A percentile compares a stretch with the other conserved stretches of the same genome.
phyloP scores from a whole-genome alignment of 2,329 filamentous ascomycete genomes.

The Trichoderma aggressivum region DNA sequence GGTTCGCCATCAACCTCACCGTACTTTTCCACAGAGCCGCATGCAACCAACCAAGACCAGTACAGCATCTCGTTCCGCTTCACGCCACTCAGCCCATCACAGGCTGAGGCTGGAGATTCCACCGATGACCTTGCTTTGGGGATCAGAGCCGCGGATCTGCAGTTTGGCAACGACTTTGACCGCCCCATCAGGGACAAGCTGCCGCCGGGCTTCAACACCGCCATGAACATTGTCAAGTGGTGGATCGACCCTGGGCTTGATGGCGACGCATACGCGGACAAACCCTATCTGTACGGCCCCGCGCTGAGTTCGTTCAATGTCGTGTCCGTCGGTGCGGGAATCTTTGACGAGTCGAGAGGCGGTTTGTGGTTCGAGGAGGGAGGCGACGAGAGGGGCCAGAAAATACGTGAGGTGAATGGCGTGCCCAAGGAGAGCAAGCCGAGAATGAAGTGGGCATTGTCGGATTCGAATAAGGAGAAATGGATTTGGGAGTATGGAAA shows the following conservation, averaged over 20 bases:
- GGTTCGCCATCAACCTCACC: constrained; percentile 65
- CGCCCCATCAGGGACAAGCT: constrained; percentile 81
- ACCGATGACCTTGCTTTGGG: constrained; percentile 33
- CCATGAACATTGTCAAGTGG: constrained; percentile 83
- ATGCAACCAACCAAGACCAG: constrained; percentile 66
- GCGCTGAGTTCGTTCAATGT: constrained; percentile 77
- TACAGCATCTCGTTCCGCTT: constrained; percentile 83
- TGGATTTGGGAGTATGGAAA: constrained; percentile 55
- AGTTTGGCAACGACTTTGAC: constrained; percentile 96
- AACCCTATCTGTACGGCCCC: constrained; percentile 81
- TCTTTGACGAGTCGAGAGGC: constrained; percentile 45
- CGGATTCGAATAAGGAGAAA: constrained; percentile 44
- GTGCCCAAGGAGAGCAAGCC: constrained; percentile 52
- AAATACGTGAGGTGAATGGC: constrained; percentile 43
- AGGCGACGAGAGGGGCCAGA: constrained; percentile 54
- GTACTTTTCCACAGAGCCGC: constrained; percentile 72
- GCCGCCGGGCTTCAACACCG: constrained; percentile 81
- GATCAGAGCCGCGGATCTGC: constrained; percentile 68
- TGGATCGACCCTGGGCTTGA: constrained; percentile 88
- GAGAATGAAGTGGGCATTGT: constrained; percentile 59
- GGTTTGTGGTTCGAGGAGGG: constrained; percentile 64
- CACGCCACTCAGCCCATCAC: constrained; percentile 55
- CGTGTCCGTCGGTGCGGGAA: constrained; percentile 60
- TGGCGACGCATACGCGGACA: constrained; percentile 83
- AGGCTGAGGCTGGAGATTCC: background rate